These are phyloP conservation scores for Nelumbo lutea DNA, from an alignment of 164 flowering plant genomes.

Conservation along the genomic window DNA sequence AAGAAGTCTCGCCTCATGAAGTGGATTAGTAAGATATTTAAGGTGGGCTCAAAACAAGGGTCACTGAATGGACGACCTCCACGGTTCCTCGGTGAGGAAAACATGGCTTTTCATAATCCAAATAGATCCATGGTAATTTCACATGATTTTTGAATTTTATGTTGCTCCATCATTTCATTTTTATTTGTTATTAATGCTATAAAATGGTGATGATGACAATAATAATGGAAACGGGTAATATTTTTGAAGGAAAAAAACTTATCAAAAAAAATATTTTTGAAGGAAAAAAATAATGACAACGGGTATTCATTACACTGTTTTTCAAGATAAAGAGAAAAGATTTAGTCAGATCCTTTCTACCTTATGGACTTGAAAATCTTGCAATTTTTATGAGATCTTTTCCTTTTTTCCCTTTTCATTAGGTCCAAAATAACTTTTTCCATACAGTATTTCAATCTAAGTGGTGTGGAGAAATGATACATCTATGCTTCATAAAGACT, in stretches of 20 bases:
- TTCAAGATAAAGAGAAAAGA: background rate
- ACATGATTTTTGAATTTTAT: background rate
- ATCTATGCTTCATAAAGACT: too few species aligned
- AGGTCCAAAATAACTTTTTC: too few species aligned
- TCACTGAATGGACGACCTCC: constrained; percentile 34
- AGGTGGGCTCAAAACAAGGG: constrained; percentile 33
- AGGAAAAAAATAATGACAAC: too few species aligned
- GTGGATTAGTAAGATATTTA: constrained; percentile 84
- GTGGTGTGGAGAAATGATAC: too few species aligned
- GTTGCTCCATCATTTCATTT: background rate
- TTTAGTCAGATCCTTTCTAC: too few species aligned
- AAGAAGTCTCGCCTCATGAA: constrained; percentile 70
- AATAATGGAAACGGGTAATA: background rate
- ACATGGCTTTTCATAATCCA: constrained; percentile 65
- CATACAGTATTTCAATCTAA: too few species aligned
- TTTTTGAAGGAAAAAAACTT: background rate
- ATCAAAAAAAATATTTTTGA: too few species aligned
- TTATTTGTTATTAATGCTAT: background rate
- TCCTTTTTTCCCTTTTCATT: too few species aligned
- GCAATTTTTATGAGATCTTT: too few species aligned
- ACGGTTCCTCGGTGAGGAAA: constrained; percentile 63
- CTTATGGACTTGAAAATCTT: background rate
- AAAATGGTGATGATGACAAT: background rate
- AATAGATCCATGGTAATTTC: constrained; percentile 50
- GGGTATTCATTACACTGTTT: background rate